These are phyloP conservation scores for Berkeleyomyces basicola DNA, from an alignment of 2,329 filamentous ascomycete genomes.

Conservation along the genomic window DNA sequence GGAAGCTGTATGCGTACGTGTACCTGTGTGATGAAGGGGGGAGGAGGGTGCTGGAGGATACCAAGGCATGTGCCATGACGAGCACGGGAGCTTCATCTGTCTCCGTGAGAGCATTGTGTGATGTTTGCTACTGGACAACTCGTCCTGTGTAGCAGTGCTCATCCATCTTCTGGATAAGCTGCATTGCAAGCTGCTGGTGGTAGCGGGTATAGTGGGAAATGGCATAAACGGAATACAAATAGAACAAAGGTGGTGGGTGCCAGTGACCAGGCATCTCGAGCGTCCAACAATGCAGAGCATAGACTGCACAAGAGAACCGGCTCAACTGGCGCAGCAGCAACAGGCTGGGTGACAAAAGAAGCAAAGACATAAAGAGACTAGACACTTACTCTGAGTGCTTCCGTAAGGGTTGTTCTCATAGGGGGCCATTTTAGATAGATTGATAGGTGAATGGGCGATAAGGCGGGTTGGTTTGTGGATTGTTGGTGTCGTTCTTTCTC, in stretches of 20 bases:
- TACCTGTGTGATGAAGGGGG: too few relatives aligned
- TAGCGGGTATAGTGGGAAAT: too few relatives aligned
- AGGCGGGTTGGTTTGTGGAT: not conserved
- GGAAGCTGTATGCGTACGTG: too few relatives aligned
- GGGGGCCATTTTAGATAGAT: not conserved
- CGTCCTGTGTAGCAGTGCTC: too few relatives aligned
- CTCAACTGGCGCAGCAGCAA: too few relatives aligned
- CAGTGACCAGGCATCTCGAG: not conserved
- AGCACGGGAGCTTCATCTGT: too few relatives aligned
- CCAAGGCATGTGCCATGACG: too few relatives aligned
- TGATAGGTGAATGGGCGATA: not conserved
- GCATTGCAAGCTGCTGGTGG: too few relatives aligned
- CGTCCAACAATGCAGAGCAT: not conserved
- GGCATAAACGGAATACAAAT: not conserved
- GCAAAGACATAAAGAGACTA: not conserved
- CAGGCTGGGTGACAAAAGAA: not conserved
- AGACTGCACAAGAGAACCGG: not conserved
- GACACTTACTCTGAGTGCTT: not conserved
- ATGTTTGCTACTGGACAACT: too few relatives aligned
- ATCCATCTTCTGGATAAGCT: too few relatives aligned
- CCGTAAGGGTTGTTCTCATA: not conserved
- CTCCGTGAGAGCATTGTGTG: too few relatives aligned
- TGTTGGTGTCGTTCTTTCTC: not conserved
- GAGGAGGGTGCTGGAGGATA: too few relatives aligned
- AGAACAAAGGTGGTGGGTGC: not conserved